Evolutionary conservation across 2,329 filamentous ascomycete species (phyloP).

Genomic region (Scopulariopsis brevicaulis): DNA sequence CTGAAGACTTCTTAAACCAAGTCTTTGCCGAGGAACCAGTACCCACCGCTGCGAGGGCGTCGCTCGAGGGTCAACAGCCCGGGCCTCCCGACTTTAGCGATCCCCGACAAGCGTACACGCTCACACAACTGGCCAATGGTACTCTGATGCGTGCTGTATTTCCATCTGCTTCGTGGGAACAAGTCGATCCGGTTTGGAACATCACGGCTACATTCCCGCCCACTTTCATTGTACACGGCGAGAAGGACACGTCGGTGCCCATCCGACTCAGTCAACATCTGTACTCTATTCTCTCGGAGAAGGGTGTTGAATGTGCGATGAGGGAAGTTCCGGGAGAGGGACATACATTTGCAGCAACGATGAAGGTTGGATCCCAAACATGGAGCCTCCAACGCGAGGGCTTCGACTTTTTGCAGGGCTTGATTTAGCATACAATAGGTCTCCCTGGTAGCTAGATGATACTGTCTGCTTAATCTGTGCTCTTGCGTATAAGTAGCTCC

Average conservation of each 20-base stretch:
- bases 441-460: too few species aligned
- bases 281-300: slow-evolving; percentile 3
- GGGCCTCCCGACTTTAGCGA: background rate
- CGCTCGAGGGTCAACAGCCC: background rate
- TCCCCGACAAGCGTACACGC: background rate
- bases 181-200: slow-evolving; percentile 16
- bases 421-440: background rate
- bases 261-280: slow-evolving; percentile 20
- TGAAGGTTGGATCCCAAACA: slow-evolving; percentile 22
- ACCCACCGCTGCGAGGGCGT: background rate
- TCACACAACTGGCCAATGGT: background rate
- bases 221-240: slow-evolving; percentile 29
- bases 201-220: slow-evolving; percentile 17
- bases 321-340: slow-evolving; percentile 24
- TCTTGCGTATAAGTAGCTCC: too few species aligned
- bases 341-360: slow-evolving; percentile 29
- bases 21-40: background rate
- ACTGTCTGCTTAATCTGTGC: too few species aligned
- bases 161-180: background rate
- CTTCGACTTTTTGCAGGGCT: slow-evolving; percentile 21
- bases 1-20: background rate
- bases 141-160: background rate
- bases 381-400: slow-evolving; percentile 22
- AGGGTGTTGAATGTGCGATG: slow-evolving; percentile 9
- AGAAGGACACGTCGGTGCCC: slow-evolving; percentile 24